These are phyloP conservation scores for Yamadazyma akitaensis DNA, from an alignment of 805 yeast species.

Conservation along the genomic window DNA sequence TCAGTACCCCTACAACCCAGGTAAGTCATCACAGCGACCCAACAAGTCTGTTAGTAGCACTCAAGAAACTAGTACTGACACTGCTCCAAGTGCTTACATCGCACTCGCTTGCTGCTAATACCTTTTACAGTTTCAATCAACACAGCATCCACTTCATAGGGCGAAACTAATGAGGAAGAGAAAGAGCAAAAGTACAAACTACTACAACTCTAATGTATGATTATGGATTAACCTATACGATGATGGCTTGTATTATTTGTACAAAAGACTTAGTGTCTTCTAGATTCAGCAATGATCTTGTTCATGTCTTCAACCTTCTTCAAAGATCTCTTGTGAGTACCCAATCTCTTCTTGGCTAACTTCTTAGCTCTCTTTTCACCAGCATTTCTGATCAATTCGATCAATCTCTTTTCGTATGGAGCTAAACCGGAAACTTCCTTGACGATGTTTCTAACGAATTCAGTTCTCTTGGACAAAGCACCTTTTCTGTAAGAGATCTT, in stretches of 20 bases:
- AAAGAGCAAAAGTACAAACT: background rate
- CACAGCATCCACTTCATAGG: no score
- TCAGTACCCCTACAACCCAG: no score
- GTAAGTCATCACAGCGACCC: no score
- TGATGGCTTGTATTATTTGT: constrained; percentile 9
- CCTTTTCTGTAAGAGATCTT: constrained; percentile 93
- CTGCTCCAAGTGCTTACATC: no score
- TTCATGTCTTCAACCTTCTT: constrained; percentile 99
- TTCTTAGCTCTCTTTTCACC: constrained; percentile 99
- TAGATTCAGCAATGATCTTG: constrained; percentile 92
- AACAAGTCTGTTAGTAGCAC: no score
- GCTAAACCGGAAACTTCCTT: constrained; percentile 98
- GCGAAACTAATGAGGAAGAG: no score
- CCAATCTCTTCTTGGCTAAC: constrained; percentile 99
- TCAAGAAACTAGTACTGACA: no score
- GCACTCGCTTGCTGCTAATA: no score
- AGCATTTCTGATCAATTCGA: constrained; percentile 99
- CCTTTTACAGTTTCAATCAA: no score
- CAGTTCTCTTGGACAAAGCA: constrained; percentile 90
- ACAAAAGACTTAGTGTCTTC: constrained; percentile 66
- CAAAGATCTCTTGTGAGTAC: constrained; percentile 99
- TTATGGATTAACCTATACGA: background rate
- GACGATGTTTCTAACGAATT: constrained; percentile 91
- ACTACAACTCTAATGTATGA: background rate
- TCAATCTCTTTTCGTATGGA: constrained; percentile 99